phyloP scores from a whole-genome alignment of 2,329 filamentous ascomycete genomes.

The Venturiaceae sp. region DNA sequence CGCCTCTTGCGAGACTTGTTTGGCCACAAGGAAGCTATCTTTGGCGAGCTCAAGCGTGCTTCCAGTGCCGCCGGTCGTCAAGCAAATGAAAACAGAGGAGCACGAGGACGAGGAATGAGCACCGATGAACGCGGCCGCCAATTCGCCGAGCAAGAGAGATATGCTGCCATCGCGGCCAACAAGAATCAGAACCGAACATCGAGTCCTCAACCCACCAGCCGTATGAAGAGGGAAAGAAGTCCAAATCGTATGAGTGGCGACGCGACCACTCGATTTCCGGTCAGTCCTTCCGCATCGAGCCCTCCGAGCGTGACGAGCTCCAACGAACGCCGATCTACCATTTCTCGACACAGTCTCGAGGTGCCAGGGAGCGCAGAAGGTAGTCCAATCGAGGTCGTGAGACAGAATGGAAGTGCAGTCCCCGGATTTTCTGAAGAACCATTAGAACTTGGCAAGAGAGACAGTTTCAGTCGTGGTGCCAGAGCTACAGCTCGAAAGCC shows the following conservation, averaged over 20 bases:
- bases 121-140: conserved; percentile 94
- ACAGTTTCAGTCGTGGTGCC: not conserved
- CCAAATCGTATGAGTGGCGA: conserved; percentile 67
- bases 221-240: conserved; percentile 23
- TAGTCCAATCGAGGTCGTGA: conserved; percentile 20
- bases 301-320: conserved; percentile 42
- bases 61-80: conserved; percentile 51
- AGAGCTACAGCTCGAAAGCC: not conserved
- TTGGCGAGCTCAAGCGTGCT: conserved; percentile 89
- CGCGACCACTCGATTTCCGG: conserved; percentile 66
- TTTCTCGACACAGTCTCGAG: conserved; percentile 61
- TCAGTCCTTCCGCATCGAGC: conserved; percentile 51
- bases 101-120: conserved; percentile 67
- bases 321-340: conserved; percentile 18
- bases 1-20: conserved; percentile 88
- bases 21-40: conserved; percentile 88
- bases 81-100: conserved; percentile 14
- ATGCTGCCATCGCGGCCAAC: conserved; percentile 55
- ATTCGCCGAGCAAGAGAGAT: conserved; percentile 87
- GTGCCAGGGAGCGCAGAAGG: conserved; percentile 56
- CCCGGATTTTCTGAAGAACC: not conserved
- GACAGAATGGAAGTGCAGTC: not conserved
- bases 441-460: conserved; percentile 1
- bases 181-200: conserved; percentile 52
- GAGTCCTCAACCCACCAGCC: conserved; percentile 53